Conservation (phyloP, 2,329 filamentous ascomycete genomes). For the Trichoderma afroharzianum region DNA sequence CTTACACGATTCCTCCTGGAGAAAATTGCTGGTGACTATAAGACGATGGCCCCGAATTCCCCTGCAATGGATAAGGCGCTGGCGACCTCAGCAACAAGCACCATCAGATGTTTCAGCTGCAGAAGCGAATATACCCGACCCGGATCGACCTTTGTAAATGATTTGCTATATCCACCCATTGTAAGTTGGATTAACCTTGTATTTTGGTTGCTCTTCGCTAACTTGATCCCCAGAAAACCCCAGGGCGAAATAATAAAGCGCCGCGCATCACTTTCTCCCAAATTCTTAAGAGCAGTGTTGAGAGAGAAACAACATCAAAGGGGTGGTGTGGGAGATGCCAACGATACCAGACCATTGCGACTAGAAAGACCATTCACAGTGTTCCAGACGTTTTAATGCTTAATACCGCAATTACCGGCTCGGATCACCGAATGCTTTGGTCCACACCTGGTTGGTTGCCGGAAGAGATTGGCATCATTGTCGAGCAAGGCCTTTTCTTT, state of each 20-base stretch:
- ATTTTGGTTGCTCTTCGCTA: not conserved
- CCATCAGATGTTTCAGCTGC: conserved; percentile 82
- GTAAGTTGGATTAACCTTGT: conserved; percentile 24
- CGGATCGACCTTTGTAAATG: conserved; percentile 77
- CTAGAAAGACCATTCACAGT: conserved; percentile 76
- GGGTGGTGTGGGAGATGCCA: conserved; percentile 94
- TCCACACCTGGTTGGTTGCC: conserved; percentile 86
- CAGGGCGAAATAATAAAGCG: conserved; percentile 46
- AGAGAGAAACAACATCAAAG: conserved; percentile 80
- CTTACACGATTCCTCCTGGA: conserved; percentile 83
- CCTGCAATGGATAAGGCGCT: conserved; percentile 68
- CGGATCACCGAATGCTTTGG: conserved; percentile 79
- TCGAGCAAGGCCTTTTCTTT: conserved; percentile 87
- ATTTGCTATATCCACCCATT: conserved; percentile 70
- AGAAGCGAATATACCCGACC: conserved; percentile 79
- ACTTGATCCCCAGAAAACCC: conserved; percentile 41
- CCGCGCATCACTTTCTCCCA: conserved; percentile 74
- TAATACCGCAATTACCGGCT: conserved; percentile 71
- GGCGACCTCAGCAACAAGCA: conserved; percentile 66
- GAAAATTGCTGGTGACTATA: conserved; percentile 73
- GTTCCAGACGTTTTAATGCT: conserved; percentile 85
- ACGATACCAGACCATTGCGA: conserved; percentile 82
- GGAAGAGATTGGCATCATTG: conserved; percentile 87
- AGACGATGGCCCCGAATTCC: conserved; percentile 59
- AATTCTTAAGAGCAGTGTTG: conserved; percentile 87